A percentile compares a stretch with the other conserved stretches of the same genome.
These are phyloP conservation scores for Dalechampia spathulata DNA, from an alignment of 441 rosid genomes.

Conservation along the genomic window DNA sequence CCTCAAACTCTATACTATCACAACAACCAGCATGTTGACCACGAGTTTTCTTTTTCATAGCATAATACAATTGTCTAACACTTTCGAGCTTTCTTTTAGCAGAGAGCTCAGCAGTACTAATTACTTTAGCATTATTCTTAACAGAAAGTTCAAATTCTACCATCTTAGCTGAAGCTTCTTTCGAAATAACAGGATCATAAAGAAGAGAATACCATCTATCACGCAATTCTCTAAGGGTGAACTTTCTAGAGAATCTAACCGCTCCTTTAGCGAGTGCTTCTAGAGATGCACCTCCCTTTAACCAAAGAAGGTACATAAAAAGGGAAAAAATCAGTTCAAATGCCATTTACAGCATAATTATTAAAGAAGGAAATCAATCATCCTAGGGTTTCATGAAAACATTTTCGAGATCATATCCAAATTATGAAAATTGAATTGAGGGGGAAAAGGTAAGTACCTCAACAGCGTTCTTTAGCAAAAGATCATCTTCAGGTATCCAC, in stretches of 20 bases:
- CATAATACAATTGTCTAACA: conserved; percentile 48
- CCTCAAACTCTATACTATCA: conserved; percentile 11
- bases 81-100: conserved; percentile 64
- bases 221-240: conserved; percentile 56
- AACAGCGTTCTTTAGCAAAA: conserved; percentile 67
- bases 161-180: conserved; percentile 62
- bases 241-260: conserved; percentile 65
- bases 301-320: not conserved
- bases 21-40: conserved; percentile 16
- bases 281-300: conserved; percentile 81
- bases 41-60: conserved; percentile 56
- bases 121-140: not conserved
- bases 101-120: conserved; percentile 13
- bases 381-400: conserved; percentile 19
- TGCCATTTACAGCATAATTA: not conserved
- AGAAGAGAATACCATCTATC: conserved; percentile 82
- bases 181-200: conserved; percentile 68
- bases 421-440: not conserved
- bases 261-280: conserved; percentile 92
- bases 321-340: not conserved
- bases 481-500: conserved; percentile 78
- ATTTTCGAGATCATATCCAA: not conserved
- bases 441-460: conserved; percentile 40
- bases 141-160: conserved; percentile 46
- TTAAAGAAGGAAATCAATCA: not conserved